These are phyloP conservation scores for Amphibolis antarctica DNA, from an alignment of 106 monocot genomes.

Conservation along the genomic window DNA sequence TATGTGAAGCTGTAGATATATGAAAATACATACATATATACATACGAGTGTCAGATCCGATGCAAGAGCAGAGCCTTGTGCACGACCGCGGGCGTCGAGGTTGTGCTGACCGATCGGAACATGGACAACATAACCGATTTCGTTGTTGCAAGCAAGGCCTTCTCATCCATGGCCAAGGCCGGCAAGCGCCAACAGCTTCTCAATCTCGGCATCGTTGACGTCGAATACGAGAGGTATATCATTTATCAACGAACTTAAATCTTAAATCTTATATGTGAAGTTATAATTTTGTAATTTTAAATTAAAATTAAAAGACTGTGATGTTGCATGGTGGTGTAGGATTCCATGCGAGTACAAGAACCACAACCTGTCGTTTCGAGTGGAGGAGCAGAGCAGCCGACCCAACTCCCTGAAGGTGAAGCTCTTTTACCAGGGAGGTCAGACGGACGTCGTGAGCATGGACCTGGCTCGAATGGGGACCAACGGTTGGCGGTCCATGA, in stretches of 20 bases:
- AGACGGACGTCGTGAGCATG: slow-evolving; percentile 79
- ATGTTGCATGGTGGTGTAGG: slow-evolving; percentile 14
- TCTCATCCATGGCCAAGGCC: slow-evolving; percentile 41
- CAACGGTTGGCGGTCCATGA: slow-evolving; percentile 52
- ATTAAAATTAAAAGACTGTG: too few species aligned
- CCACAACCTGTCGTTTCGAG: slow-evolving; percentile 50
- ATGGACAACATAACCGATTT: slow-evolving; percentile 48
- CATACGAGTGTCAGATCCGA: slow-evolving; percentile 52
- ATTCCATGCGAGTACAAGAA: slow-evolving; percentile 56
- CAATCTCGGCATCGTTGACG: slow-evolving; percentile 26
- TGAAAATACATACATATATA: too few species aligned
- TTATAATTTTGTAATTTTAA: too few species aligned
- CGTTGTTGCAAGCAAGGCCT: slow-evolving; percentile 42
- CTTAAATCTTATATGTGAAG: too few species aligned
- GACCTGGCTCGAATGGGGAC: slow-evolving; percentile 22
- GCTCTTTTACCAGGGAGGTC: slow-evolving; percentile 77
- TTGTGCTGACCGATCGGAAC: slow-evolving; percentile 49
- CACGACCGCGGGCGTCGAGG: slow-evolving; percentile 35
- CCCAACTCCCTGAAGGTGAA: slow-evolving; percentile 43
- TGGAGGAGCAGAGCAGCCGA: slow-evolving; percentile 54
- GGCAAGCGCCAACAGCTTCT: slow-evolving; percentile 24
- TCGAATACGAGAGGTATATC: slow-evolving; percentile 79
- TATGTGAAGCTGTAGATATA: too few species aligned
- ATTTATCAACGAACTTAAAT: too few species aligned
- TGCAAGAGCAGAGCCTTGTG: slow-evolving; percentile 57